Base-by-base conservation (phyloP, 768 basidiomycete genomes). In the Ephemerocybe angulata region DNA sequence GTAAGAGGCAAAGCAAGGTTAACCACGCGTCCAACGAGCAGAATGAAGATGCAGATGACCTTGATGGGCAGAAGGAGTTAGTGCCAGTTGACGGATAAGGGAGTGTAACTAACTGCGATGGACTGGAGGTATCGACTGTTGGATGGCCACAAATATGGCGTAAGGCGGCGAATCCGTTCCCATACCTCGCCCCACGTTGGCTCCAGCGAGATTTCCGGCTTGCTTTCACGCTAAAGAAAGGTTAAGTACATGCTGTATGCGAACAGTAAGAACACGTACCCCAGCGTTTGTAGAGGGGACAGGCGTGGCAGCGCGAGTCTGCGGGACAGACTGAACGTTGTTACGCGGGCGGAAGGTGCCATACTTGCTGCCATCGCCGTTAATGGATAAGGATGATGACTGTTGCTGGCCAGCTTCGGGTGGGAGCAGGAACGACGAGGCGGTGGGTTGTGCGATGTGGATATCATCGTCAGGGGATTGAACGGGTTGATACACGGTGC, bases 71-170 rank as follows among this genome's bases (percentile, higher is more conserved):
- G 19, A 52, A 50, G 53, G 8, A 35, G 50, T 50, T 41, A 55
- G 21, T 49, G 56, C 12, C 28, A 31, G 13, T 29, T 15, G 24
- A 19, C 10, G 8, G 52, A 13, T 25, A 58, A 52, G 46, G 33
- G 21, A 56, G 54, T 15, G 6, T 7, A 74, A 79, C 61, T 64
- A 87, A n/a, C 80, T 4, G 87, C 88, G 52, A 89, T 70, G 38
- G 86, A 63, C 67, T 94, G 92, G 3, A 96, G 76, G 54, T 76
- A 77, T 29, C 66, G 64, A 57, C 75, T 81, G 58, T 84, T 87
- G 30, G 78, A 77, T 4, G 93, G 93, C 92, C 93, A 96, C 8
- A 96, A 81, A 70, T 89, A 88, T 1, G 93, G 93, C 13, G 78
- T 69, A 38, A 96, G 75, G 44, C 81, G 81, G 46, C 74, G 72